Conservation (phyloP, 2,329 filamentous ascomycete species). For the Zarea fungicola region DNA sequence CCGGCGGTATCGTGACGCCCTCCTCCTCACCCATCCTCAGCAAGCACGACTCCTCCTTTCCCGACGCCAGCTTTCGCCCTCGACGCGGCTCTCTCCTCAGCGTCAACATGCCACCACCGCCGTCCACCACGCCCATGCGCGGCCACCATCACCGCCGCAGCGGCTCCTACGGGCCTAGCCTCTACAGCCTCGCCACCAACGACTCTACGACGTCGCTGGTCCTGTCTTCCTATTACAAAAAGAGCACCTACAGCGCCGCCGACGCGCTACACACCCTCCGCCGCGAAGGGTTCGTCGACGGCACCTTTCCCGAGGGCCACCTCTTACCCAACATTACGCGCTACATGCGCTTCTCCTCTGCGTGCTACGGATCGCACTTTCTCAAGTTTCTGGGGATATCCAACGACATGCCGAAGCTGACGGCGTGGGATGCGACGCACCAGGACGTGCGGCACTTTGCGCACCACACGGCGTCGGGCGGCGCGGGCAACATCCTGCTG, state of each 20-base stretch:
- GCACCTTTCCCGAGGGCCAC: conserved; percentile 55
- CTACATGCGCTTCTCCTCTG: conserved; percentile 63
- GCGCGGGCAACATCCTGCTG: conserved; percentile 55
- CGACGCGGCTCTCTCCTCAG: conserved; percentile 16
- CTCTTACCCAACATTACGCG: conserved; percentile 57
- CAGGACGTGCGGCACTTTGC: conserved; percentile 59
- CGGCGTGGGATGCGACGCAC: conserved; percentile 45
- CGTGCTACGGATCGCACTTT: conserved; percentile 60
- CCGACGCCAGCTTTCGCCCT: conserved; percentile 14
- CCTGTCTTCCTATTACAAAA: conserved; percentile 43
- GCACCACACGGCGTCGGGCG: conserved; percentile 55
- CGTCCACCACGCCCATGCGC: no score
- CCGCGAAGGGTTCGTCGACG: conserved; percentile 49
- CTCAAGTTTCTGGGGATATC: conserved; percentile 58
- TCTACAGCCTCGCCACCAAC: conserved; percentile 56
- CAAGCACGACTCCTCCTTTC: conserved; percentile 19
- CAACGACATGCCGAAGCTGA: conserved; percentile 40
- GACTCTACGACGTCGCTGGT: conserved; percentile 51
- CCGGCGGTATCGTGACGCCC: conserved; percentile 37
- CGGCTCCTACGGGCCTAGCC: conserved; percentile 41
- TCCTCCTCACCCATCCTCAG: conserved; percentile 39
- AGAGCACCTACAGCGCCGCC: conserved; percentile 42
- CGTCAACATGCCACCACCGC: conserved; percentile 11
- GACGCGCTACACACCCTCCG: conserved; percentile 45
- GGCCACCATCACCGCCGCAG: conserved; percentile 20